Evolutionary conservation across 2,329 filamentous ascomycete genomes (phyloP).

Genomic region (Diaporthe sp.): DNA sequence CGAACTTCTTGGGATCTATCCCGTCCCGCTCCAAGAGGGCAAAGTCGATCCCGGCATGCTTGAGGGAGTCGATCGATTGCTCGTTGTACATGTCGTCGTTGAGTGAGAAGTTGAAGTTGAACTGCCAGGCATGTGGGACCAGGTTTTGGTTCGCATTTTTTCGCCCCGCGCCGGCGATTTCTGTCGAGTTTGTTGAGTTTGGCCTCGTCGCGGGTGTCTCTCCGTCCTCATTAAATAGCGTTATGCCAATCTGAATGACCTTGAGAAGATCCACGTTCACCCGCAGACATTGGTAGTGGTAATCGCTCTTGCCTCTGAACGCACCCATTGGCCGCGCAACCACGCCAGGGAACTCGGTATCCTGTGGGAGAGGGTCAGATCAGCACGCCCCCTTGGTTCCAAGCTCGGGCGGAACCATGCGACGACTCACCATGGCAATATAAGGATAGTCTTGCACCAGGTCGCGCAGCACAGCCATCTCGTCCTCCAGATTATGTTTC

Average conservation of each 20-base stretch:
- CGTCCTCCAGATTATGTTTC: conserved; percentile 90
- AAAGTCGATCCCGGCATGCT: conserved; percentile 95
- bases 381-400: conserved; percentile 2
- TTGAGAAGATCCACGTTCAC: conserved; percentile 98
- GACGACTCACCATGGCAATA: conserved; percentile 88
- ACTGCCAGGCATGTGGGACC: conserved; percentile 95
- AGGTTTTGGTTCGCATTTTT: conserved; percentile 60
- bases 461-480: conserved; percentile 87
- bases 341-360: conserved; percentile 98
- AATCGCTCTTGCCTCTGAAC: conserved; percentile 95
- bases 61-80: conserved; percentile 91
- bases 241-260: conserved; percentile 96
- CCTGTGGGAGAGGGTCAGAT: conserved; percentile 65
- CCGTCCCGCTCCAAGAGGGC: conserved; percentile 85
- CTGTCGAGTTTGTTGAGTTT: conserved; percentile 58
- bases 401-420: background rate
- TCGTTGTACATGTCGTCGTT: conserved; percentile 98
- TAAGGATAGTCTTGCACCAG: conserved; percentile 93
- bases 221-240: conserved; percentile 91
- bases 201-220: conserved; percentile 84
- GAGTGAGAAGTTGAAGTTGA: conserved; percentile 97
- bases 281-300: conserved; percentile 97
- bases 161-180: conserved; percentile 55
- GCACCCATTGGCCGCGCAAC: conserved; percentile 95
- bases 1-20: conserved; percentile 92